phyloP scores from a whole-genome alignment of 805 yeast species.

The Metschnikowia sp. region DNA sequence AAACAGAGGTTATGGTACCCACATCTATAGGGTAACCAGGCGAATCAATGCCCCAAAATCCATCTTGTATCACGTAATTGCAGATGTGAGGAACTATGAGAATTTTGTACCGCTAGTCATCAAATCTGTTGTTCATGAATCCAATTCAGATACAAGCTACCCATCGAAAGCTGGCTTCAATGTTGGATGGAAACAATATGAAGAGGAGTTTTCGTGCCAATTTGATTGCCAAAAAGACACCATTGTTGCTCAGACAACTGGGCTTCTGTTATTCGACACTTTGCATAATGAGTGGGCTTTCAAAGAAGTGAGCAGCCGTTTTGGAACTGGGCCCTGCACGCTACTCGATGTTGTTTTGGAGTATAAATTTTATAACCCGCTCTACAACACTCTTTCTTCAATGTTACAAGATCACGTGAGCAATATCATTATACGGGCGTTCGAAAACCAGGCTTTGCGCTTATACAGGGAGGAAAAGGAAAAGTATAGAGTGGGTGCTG shows the following conservation, averaged over 20 bases:
- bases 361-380: conserved; percentile 66
- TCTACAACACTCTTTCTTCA: conserved; percentile 73
- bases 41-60: conserved; percentile 44
- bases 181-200: conserved; percentile 78
- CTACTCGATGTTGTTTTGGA: conserved; percentile 57
- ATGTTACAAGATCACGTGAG: conserved; percentile 76
- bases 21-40: conserved; percentile 25
- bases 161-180: conserved; percentile 69
- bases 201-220: conserved; percentile 71
- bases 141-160: conserved; percentile 36
- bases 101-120: conserved; percentile 87
- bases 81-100: conserved; percentile 65
- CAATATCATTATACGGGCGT: conserved; percentile 71
- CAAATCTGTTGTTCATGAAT: conserved; percentile 55
- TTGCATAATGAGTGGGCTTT: conserved; percentile 77
- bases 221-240: conserved; percentile 41
- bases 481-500: too few species aligned
- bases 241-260: conserved; percentile 58
- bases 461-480: neutral
- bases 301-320: conserved; percentile 27
- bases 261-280: conserved; percentile 62
- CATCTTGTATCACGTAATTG: conserved; percentile 60
- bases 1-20: conserved; percentile 2
- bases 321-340: conserved; percentile 13
- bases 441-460: conserved; percentile 57